Base-by-base conservation (phyloP, 192 early-diverging fungal genomes). In the Backusella psychrophila region DNA sequence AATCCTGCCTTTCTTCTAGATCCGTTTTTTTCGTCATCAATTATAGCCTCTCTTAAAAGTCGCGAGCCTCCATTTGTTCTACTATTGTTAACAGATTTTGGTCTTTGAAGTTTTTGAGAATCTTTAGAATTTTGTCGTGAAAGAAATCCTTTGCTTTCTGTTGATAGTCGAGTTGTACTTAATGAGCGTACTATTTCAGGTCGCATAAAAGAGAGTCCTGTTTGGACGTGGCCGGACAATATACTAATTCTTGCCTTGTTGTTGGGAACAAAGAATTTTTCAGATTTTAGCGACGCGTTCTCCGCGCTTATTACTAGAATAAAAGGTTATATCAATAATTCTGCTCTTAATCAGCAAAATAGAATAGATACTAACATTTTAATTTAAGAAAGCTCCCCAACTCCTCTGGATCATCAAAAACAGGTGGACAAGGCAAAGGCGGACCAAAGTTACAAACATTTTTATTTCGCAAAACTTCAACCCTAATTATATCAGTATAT, bases 371-470 rank as follows among this genome's bases (percentile, higher is more conserved):
- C 75, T 69, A 78, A 80, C 82, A 68, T 74, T 83, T 83, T 29
- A 75, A 52, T 17, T 63, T 66, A 14, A 85, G 69, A 56, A 85
- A 89, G 6, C 75, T 80, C 15, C 79, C 39, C 29, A 89, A 56
- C 33, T 84, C 80, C 1, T 80, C 65, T 2, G 75, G 36, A 34
- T 80, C 78, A 19, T 67, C 75, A 75, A 89, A 85, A 0, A 89
- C 44, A 17, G 86, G 76, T 33, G 86, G 88, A 39, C 84, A 77
- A 3, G 88, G 88, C 9, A 89, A 49, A 14, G 81, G 63, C 1
- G 88, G 88, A 42, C 86, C 86, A 75, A 89, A 89, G 5, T 80
- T 71, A n/a, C 82, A 78, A 3, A 89, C 86, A 35, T 85, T 84
- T 31, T 86, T 82, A 39, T 89, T 77, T 8, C 59, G 38, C 7